phyloP scores from a whole-genome alignment of 306 rosid genomes.

The Corylus avellana region DNA sequence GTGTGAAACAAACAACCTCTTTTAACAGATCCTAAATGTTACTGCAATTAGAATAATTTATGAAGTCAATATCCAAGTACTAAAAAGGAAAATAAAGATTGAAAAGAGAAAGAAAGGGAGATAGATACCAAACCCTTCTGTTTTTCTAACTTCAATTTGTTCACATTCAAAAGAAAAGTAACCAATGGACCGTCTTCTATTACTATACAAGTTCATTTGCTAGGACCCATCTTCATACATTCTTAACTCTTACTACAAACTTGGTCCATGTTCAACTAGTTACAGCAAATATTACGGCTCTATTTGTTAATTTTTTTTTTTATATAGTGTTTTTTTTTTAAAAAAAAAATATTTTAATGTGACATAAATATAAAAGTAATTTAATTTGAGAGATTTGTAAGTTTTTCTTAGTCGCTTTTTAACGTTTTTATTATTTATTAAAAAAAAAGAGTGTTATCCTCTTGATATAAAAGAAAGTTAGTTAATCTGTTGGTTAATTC shows the following conservation, averaged over 20 bases:
- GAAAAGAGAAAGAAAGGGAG: background rate
- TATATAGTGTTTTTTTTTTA: too few relatives aligned
- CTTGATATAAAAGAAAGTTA: background rate
- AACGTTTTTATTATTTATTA: too few relatives aligned
- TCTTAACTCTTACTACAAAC: background rate
- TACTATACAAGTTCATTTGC: background rate
- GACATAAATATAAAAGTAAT: too few relatives aligned
- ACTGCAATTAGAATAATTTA: background rate
- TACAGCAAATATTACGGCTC: too few relatives aligned
- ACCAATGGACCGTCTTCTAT: background rate
- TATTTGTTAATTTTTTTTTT: too few relatives aligned
- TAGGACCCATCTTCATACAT: background rate
- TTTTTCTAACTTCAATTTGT: background rate
- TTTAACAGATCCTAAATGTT: too few relatives aligned
- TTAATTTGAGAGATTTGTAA: too few relatives aligned
- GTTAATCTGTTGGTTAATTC: slow-evolving; percentile 23
- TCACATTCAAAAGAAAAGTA: background rate
- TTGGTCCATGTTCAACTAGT: background rate
- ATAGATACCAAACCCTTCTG: slow-evolving; percentile 5
- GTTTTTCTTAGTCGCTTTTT: too few relatives aligned
- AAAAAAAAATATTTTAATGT: too few relatives aligned
- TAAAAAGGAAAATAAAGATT: background rate
- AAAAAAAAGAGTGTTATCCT: background rate
- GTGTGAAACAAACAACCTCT: too few relatives aligned
- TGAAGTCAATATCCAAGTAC: background rate